Conservation (phyloP, 2,329 filamentous ascomycete species). For the Diplodia corticola region DNA sequence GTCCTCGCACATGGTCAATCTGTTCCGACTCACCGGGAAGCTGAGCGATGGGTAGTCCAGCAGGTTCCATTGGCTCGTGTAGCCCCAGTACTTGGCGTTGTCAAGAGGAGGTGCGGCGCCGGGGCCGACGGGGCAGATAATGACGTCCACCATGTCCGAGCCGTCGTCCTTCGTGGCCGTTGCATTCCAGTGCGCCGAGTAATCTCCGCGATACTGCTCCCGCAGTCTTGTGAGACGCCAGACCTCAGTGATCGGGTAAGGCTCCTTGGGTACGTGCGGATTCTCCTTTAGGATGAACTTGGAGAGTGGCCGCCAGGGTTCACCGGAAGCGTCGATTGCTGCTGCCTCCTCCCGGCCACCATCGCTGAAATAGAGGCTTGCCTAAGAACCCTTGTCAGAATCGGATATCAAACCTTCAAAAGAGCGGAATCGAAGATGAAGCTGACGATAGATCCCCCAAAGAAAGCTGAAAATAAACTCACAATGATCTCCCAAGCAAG, state of each 20-base stretch:
- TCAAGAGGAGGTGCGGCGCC: slow-evolving; percentile 57
- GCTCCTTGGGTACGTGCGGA: slow-evolving; percentile 40
- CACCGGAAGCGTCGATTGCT: slow-evolving; percentile 55
- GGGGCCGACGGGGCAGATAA: slow-evolving; percentile 61
- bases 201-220: slow-evolving; percentile 48
- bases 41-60: slow-evolving; percentile 65
- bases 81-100: slow-evolving; percentile 61
- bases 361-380: slow-evolving; percentile 57
- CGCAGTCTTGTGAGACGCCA: slow-evolving; percentile 46
- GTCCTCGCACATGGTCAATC: background rate
- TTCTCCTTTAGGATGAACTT: slow-evolving; percentile 61
- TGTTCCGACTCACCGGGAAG: slow-evolving; percentile 54
- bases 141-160: slow-evolving; percentile 55
- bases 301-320: slow-evolving; percentile 60
- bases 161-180: slow-evolving; percentile 32
- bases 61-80: slow-evolving; percentile 68
- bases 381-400: background rate
- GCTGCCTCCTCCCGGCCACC: slow-evolving; percentile 57
- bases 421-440: background rate
- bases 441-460: background rate
- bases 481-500: slow-evolving; percentile 50
- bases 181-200: slow-evolving; percentile 49
- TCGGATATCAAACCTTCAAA: background rate
- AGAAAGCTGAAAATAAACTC: slow-evolving; percentile 27
- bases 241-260: slow-evolving; percentile 40